Conservation (phyloP, 2,329 filamentous ascomycete genomes). For the Fusarium udum region DNA sequence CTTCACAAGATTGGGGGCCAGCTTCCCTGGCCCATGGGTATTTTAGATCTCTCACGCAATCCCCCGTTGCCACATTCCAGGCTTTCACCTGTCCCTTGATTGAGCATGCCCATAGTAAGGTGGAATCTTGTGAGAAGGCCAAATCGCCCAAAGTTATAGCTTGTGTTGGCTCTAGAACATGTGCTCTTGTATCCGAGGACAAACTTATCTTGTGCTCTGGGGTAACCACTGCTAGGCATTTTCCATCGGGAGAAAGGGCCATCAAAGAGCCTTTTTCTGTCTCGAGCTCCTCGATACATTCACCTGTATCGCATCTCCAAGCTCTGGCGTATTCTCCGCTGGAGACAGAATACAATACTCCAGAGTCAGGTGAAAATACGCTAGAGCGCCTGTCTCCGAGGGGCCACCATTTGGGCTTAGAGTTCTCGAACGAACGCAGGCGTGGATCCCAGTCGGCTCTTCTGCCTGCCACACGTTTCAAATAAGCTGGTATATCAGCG, state of each 20-base stretch:
- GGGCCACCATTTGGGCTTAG: accelerated
- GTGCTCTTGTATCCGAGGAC: neutral
- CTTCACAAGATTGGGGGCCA: too few relatives aligned
- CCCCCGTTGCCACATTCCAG: neutral
- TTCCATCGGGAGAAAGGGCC: neutral
- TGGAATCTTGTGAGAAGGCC: neutral
- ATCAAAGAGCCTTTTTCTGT: accelerated
- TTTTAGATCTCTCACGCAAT: neutral
- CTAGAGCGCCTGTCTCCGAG: too few relatives aligned
- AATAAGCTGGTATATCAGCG: accelerated
- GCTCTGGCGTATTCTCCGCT: accelerated
- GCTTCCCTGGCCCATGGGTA: neutral
- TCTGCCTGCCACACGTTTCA: neutral
- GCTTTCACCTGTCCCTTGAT: neutral
- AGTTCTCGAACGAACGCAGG: neutral
- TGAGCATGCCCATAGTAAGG: neutral
- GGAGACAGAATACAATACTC: neutral
- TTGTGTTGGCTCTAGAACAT: accelerated
- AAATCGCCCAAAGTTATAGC: accelerated
- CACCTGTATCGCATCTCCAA: neutral
- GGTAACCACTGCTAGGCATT: neutral
- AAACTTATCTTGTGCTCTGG: neutral
- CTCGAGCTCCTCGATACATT: neutral
- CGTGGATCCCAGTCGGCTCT: neutral
- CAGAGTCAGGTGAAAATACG: neutral